Percentiles rank a stretch among this genome's conserved stretches.
These are phyloP conservation scores for Pseudozyma hubeiensis DNA, from an alignment of 1,284 basidiomycete genomes.

Conservation along the genomic window DNA sequence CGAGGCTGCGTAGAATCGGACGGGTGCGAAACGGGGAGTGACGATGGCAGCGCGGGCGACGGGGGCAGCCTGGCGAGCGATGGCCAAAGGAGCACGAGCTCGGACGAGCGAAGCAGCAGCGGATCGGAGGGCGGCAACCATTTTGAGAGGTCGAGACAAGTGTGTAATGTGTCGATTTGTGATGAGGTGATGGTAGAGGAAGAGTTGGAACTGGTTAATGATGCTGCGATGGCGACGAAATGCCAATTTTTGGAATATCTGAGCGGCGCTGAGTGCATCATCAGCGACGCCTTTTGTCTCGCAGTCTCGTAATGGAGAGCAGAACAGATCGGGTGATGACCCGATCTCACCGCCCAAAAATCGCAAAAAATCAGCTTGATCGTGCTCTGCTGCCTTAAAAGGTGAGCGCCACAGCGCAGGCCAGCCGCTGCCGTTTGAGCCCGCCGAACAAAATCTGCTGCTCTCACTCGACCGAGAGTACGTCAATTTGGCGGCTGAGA, in stretches of 20 bases:
- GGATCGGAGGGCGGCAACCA: conserved; percentile 54
- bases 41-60: conserved; percentile 50
- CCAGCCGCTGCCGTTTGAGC: conserved; percentile 16
- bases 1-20: conserved; percentile 78
- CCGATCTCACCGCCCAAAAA: not conserved
- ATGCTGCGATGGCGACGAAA: conserved; percentile 36
- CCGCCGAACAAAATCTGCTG: not conserved
- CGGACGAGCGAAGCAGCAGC: conserved; percentile 49
- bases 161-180: conserved; percentile 4
- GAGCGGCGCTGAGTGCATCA: conserved; percentile 9
- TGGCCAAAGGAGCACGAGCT: conserved; percentile 40
- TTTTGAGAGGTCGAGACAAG: conserved; percentile 17
- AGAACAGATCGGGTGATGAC: not conserved
- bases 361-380: not conserved
- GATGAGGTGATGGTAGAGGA: conserved; percentile 5
- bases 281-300: not conserved
- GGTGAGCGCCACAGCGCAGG: not conserved
- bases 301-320: not conserved
- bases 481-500: conserved; percentile 5
- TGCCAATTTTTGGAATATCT: conserved; percentile 38
- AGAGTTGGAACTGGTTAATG: not conserved
- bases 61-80: conserved; percentile 37
- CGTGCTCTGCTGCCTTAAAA: conserved; percentile 1
- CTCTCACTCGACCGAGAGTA: conserved; percentile 42
- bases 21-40: conserved; percentile 46